A percentile compares a stretch with the other conserved stretches of the same genome.
Conservation (phyloP, 768 basidiomycete genomes). For the Pulveroboletus sp. region DNA sequence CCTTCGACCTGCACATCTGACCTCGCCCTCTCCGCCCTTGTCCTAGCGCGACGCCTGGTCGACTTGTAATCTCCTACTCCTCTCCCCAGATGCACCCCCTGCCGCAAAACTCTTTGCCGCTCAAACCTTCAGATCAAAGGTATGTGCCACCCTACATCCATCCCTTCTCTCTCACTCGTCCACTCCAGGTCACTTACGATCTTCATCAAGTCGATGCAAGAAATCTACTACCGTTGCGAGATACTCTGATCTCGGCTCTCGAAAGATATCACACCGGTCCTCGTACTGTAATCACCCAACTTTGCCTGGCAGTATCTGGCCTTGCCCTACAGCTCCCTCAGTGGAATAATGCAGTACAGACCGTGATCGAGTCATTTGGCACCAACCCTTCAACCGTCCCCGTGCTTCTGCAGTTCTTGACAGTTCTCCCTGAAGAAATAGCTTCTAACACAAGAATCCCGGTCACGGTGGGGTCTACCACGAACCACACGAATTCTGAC, state of each 20-base stretch:
- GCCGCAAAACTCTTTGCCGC: conserved; percentile 92
- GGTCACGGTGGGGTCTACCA: conserved; percentile 61
- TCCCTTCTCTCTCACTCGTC: conserved; percentile 31
- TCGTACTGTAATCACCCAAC: conserved; percentile 78
- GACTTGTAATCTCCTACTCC: conserved; percentile 87
- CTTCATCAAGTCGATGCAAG: conserved; percentile 76
- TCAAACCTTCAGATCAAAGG: conserved; percentile 94
- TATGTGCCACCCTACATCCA: conserved; percentile 33
- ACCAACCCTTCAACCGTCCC: conserved; percentile 79
- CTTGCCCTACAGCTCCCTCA: conserved; percentile 83
- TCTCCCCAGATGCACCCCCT: conserved; percentile 67
- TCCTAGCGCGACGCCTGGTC: conserved; percentile 95
- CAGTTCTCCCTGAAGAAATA: conserved; percentile 86
- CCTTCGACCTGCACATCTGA: conserved; percentile 63
- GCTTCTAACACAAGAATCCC: conserved; percentile 82
- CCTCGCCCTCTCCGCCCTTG: conserved; percentile 39
- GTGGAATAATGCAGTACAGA: conserved; percentile 78
- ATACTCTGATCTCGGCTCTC: conserved; percentile 79
- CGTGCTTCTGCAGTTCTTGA: conserved; percentile 82
- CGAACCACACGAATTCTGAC: background rate
- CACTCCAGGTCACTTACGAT: conserved; percentile 85
- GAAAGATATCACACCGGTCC: conserved; percentile 71
- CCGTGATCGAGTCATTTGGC: conserved; percentile 82
- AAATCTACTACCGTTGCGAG: conserved; percentile 74
- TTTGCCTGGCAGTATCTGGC: conserved; percentile 86